A percentile compares a stretch with the other conserved stretches of the same genome.
phyloP scores from a whole-genome alignment of 129 eudicot genomes.

The Chrysanthemum lavandulifolium region DNA sequence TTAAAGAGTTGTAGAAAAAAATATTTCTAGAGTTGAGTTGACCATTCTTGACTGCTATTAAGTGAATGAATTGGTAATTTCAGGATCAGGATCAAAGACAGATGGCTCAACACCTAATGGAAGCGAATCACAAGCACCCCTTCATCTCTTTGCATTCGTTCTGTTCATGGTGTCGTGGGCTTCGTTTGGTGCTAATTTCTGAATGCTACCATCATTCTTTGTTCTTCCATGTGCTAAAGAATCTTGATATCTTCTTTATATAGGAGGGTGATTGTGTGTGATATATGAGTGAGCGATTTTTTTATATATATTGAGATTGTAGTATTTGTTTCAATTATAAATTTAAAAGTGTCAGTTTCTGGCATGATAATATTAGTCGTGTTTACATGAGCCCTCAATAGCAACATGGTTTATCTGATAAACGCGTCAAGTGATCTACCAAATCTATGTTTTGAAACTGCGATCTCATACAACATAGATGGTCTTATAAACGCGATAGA shows the following conservation, averaged over 20 bases:
- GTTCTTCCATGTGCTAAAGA: slow-evolving; percentile 11
- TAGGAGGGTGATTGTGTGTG: slow-evolving; percentile 18
- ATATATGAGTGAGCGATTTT: background rate
- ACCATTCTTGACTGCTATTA: background rate
- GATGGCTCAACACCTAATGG: slow-evolving; percentile 42
- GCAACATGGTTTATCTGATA: background rate
- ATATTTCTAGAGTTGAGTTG: too few species aligned
- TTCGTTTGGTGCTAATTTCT: slow-evolving; percentile 28
- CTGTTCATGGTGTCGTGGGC: slow-evolving; percentile 40
- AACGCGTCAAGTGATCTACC: too few species aligned
- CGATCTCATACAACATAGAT: too few species aligned
- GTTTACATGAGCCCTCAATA: background rate
- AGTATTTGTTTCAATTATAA: slow-evolving; percentile 13
- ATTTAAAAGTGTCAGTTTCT: background rate
- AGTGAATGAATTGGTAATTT: slow-evolving; percentile 5
- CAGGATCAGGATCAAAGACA: slow-evolving; percentile 54
- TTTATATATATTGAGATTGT: slow-evolving; percentile 9
- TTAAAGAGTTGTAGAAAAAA: too few species aligned
- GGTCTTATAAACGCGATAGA: too few species aligned
- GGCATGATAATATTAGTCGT: background rate
- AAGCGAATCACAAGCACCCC: slow-evolving; percentile 26
- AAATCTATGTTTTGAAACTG: too few species aligned
- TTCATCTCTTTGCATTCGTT: slow-evolving; percentile 23
- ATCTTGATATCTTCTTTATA: slow-evolving; percentile 9
- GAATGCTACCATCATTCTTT: slow-evolving; percentile 7